Percentiles rank a stretch among this genome's conserved stretches.
These are phyloP conservation scores for Euphorbia celastroides DNA, from an alignment of 441 rosid genomes.

Conservation along the genomic window DNA sequence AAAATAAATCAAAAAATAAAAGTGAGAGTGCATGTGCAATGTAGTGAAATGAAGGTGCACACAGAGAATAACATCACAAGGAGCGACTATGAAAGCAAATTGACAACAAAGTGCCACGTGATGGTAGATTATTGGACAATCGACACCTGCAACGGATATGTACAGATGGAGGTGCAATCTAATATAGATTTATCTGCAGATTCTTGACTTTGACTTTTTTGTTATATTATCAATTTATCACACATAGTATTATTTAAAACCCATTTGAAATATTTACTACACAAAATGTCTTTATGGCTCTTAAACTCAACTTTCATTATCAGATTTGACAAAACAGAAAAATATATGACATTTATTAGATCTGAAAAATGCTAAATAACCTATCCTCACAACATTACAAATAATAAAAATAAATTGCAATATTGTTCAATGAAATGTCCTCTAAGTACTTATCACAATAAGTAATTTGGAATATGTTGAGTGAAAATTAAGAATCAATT, in stretches of 20 bases:
- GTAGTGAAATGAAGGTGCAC: background rate
- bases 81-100: background rate
- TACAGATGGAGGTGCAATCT: background rate
- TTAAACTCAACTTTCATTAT: no score
- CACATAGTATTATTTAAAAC: background rate
- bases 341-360: no score
- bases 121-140: background rate
- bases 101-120: background rate
- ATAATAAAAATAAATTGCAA: no score
- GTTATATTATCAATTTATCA: no score
- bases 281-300: no score
- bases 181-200: background rate
- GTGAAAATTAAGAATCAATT: no score
- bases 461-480: no score
- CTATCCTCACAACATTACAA: no score
- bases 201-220: slow-evolving; percentile 1
- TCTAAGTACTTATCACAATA: no score
- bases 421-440: no score
- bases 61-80: background rate
- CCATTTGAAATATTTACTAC: background rate
- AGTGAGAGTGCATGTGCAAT: background rate
- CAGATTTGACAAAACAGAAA: no score
- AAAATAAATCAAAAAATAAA: background rate
- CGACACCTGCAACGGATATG: background rate
- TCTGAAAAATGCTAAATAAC: no score